A percentile compares a stretch with the other conserved stretches of the same genome.
Conservation (phyloP, 2,329 filamentous ascomycete genomes). For the Pyrenochaeta sp. region DNA sequence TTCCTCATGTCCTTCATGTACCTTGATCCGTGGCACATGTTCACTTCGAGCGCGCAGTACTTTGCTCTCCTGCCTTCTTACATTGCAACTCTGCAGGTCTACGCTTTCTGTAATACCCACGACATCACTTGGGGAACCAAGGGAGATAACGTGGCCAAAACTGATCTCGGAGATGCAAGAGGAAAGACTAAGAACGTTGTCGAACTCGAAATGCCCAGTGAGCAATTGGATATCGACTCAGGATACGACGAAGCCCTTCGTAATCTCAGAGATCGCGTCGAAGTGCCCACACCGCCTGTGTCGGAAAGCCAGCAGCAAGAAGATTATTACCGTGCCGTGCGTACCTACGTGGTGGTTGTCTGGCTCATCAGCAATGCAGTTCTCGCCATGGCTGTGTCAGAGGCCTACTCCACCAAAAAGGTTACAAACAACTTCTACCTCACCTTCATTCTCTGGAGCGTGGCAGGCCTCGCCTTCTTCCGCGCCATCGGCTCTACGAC, state of each 20-base stretch:
- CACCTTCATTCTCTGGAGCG: slow-evolving; percentile 90
- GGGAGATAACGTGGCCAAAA: slow-evolving; percentile 93
- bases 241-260: slow-evolving; percentile 97
- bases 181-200: slow-evolving; percentile 78
- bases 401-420: slow-evolving; percentile 76
- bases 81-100: slow-evolving; percentile 97
- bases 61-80: slow-evolving; percentile 91
- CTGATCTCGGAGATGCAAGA: slow-evolving; percentile 86
- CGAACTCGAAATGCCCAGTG: slow-evolving; percentile 95
- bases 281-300: slow-evolving; percentile 69
- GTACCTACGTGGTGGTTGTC: slow-evolving; percentile 95
- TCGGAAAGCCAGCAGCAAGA: slow-evolving; percentile 89
- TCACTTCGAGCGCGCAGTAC: slow-evolving; percentile 90
- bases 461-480: slow-evolving; percentile 86
- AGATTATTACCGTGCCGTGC: slow-evolving; percentile 96
- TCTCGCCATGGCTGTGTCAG: slow-evolving; percentile 89
- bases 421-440: slow-evolving; percentile 89
- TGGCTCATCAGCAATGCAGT: slow-evolving; percentile 95
- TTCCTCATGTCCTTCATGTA: slow-evolving; percentile 97
- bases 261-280: slow-evolving; percentile 91
- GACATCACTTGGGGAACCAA: slow-evolving; percentile 99
- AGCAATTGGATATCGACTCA: slow-evolving; percentile 97
- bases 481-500: slow-evolving; percentile 81
- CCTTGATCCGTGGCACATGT: slow-evolving; percentile 98
- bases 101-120: slow-evolving; percentile 99